Base-by-base conservation (phyloP, 1,139 yeast genomes). In the Hemisphaericaspora xylofermentans region DNA sequence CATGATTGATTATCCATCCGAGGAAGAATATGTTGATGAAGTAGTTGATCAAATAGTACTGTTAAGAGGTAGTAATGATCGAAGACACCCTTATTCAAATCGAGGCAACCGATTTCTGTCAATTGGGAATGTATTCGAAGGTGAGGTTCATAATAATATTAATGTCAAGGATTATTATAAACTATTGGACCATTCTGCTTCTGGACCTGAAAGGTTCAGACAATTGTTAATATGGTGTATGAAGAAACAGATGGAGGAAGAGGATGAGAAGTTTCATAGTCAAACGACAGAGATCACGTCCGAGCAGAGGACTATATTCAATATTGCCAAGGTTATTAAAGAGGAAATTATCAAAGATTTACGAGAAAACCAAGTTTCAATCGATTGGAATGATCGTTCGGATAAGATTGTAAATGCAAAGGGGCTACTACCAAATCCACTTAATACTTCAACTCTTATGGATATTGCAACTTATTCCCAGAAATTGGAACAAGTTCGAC, bases 91-190 rank as follows among this genome's bases (percentile, higher is more conserved):
- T 0, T 63, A 80, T 46, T 58, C 71, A 37, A 74, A 74, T 39
- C 65, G 94, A 33, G 94, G 94, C 2, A 84, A 82, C 52, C 66
- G 94, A 28, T 77, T 83, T 2, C 84, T 87, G 55, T 82, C 91
- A 0, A 76, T 85, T 12, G 89, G 93, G 0, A 84, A 82, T 53
- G 93, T 93, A 2, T 80, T 79, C 48, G 70, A 64, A 2, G 88
- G 86, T 0, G 75, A 75, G 27, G 91, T 91, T 0, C 93, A 85
- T 56, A 72, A 74, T 2, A 82, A 77, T 36, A 79, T 86, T 1
- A 73, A 80, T 0, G 67, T 74, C 0, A 53, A 63, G 15, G 84
- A 81, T 41, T 80, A 80, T 52, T 79, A 77, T 56, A 84, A 83
- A 54, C 80, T 81, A 50, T 59, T 86, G 27, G 86, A 84, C 47